phyloP scores from a whole-genome alignment of 768 basidiomycete species.

The Serendipita sp. region DNA sequence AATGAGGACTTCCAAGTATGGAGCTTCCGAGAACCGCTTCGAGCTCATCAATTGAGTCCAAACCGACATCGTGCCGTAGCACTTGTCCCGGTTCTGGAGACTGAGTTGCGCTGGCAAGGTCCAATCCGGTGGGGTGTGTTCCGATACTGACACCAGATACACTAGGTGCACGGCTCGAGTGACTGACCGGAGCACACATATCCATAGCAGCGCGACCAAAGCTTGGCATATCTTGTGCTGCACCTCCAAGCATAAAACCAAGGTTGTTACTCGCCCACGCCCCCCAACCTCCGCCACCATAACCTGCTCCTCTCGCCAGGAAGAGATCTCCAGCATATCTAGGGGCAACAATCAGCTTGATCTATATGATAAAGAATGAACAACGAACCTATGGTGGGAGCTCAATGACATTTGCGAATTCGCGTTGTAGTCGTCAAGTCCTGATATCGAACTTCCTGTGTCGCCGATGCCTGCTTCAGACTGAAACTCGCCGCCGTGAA shows the following conservation, averaged over 20 bases:
- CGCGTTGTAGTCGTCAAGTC: neutral
- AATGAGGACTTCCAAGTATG: neutral
- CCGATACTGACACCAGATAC: neutral
- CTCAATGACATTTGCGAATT: constrained; percentile 6
- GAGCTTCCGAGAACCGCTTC: neutral
- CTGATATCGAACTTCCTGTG: neutral
- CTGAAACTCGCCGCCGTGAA: constrained; percentile 3
- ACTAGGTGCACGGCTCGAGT: neutral
- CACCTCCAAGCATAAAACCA: neutral
- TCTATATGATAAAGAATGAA: neutral
- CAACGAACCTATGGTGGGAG: neutral
- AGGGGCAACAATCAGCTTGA: too few relatives aligned
- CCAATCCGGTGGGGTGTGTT: neutral
- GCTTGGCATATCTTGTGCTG: neutral
- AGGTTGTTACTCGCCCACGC: neutral
- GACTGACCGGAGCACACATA: neutral
- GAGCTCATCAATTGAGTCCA: neutral
- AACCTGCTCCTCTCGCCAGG: neutral
- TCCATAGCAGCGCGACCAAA: neutral
- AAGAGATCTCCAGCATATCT: constrained; percentile 4
- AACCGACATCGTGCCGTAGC: neutral
- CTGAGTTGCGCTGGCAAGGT: neutral
- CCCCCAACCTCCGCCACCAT: neutral
- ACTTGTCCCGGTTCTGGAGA: neutral
- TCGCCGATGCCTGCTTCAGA: constrained; percentile 2